A percentile compares a stretch with the other conserved stretches of the same genome.
phyloP scores from a whole-genome alignment of 495 filamentous ascomycete species.

The Articulospora tetracladia region DNA sequence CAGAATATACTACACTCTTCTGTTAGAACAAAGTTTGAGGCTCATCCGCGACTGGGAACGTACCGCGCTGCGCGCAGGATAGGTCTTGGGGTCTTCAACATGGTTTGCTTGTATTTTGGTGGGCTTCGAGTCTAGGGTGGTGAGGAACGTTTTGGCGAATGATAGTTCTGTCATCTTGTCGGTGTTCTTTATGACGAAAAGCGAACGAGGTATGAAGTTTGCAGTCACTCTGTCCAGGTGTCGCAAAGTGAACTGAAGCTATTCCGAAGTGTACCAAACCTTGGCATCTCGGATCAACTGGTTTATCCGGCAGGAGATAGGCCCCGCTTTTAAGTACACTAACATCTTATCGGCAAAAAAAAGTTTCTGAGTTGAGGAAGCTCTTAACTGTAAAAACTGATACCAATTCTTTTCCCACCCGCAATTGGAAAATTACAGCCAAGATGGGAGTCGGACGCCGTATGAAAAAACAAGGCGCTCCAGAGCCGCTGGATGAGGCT shows the following conservation, averaged over 20 bases:
- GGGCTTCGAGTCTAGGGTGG: constrained; percentile 69
- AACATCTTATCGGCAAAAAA: constrained; percentile 22
- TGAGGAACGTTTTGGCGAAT: constrained; percentile 81
- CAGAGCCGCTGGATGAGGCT: constrained; percentile 74
- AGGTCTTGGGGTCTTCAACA: constrained; percentile 74
- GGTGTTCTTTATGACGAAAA: neutral
- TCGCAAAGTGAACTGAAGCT: neutral
- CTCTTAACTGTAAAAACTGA: neutral
- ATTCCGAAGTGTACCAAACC: neutral
- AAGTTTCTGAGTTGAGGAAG: constrained; percentile 5
- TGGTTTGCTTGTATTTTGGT: constrained; percentile 77
- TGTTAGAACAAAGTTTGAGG: neutral
- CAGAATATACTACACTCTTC: constrained; percentile 40
- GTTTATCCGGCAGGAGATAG: neutral
- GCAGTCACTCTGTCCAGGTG: neutral
- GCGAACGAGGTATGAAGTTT: neutral
- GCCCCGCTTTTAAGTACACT: constrained; percentile 1
- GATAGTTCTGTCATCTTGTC: constrained; percentile 73
- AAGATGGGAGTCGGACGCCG: constrained; percentile 87
- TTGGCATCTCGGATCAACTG: constrained; percentile 3
- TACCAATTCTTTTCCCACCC: neutral
- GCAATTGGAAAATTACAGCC: neutral
- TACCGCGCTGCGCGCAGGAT: constrained; percentile 69
- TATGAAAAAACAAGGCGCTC: constrained; percentile 93
- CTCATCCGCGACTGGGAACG: constrained; percentile 28